These are phyloP conservation scores for Skeletonema potamos DNA, from an alignment of 108 stramenopile species.

Conservation along the genomic window DNA sequence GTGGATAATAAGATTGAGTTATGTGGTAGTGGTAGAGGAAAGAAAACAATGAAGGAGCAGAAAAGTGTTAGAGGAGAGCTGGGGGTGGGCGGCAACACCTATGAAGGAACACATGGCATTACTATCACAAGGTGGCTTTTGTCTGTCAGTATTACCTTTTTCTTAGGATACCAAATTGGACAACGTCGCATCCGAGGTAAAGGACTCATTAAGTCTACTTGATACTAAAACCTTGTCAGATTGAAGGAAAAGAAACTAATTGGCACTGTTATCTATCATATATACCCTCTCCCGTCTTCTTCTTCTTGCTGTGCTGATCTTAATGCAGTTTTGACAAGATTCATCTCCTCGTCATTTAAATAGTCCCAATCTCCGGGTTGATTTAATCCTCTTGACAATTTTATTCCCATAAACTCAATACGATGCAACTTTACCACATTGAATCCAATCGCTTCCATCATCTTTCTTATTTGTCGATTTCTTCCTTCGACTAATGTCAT, in stretches of 20 bases:
- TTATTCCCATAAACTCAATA: constrained; percentile 56
- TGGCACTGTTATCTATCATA: not conserved
- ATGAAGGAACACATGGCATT: too few relatives aligned
- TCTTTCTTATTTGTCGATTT: constrained; percentile 87
- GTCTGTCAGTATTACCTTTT: too few relatives aligned
- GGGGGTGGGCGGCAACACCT: too few relatives aligned
- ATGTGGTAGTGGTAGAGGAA: too few relatives aligned
- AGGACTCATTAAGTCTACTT: not conserved
- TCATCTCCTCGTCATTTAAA: constrained; percentile 53
- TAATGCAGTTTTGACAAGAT: constrained; percentile 39
- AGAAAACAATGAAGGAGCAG: too few relatives aligned
- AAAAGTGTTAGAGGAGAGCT: too few relatives aligned
- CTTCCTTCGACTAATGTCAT: constrained; percentile 79
- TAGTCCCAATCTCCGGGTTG: constrained; percentile 66
- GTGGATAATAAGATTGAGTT: too few relatives aligned
- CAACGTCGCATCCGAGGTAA: not conserved
- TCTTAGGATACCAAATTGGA: too few relatives aligned
- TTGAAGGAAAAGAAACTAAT: not conserved
- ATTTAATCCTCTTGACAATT: constrained; percentile 18
- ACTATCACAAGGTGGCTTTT: too few relatives aligned
- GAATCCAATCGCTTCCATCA: constrained; percentile 71
- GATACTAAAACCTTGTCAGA: not conserved
- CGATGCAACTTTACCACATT: constrained; percentile 63
- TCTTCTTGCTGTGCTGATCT: not conserved
- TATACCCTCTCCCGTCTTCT: not conserved